Base-by-base conservation (phyloP, 371 early-diverging fungal species). In the Mucor plumbeus region DNA sequence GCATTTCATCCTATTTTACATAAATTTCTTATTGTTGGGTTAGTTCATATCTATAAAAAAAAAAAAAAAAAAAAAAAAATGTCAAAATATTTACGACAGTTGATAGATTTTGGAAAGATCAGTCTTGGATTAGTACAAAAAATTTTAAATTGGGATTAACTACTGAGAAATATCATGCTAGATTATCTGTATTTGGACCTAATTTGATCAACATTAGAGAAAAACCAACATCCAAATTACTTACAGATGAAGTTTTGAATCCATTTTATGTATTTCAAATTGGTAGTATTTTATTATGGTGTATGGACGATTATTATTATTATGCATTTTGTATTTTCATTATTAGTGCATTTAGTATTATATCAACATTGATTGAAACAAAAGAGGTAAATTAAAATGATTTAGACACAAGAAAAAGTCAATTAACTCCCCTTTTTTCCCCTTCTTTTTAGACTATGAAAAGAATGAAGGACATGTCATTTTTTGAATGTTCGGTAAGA, bases 221-320 rank as follows among this genome's bases (percentile, higher is more conserved):
- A 70, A 94, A 95, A 75, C 86, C 95, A 0, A 85, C 85, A 7
- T 64, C 75, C 15, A 85, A 90, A 38, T 79, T 99, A 21, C 76
- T 97, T 8, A 74, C 95, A 15, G 95, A 95, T 74, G 99, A 99
- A 77, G 90, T 85, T 5, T 60, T 88, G 17, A 79, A 97, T 77
- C 99, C 99, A 1, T 97, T 99, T 75, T 97, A 95, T 76, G 86
- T 97, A 41, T 98, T 99, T 71, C 98, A 98, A 78, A 88, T 94
- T 19, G 91, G 91, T 44, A 92, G 92, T 64, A 94, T 98, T 50
- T 68, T 93, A 15, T 85, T 98, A 3, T 99, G 99, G 99, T 86
- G 87, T 63, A 71, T 91, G 78, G 99, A 99, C 68, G 88, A 95
- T 63, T 99, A 99, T 76, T 95, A 95, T 66, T 95, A 95, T 72